Base-by-base conservation (phyloP, 2,329 filamentous ascomycete species). In the Ophiosphaerella herpotricha region DNA sequence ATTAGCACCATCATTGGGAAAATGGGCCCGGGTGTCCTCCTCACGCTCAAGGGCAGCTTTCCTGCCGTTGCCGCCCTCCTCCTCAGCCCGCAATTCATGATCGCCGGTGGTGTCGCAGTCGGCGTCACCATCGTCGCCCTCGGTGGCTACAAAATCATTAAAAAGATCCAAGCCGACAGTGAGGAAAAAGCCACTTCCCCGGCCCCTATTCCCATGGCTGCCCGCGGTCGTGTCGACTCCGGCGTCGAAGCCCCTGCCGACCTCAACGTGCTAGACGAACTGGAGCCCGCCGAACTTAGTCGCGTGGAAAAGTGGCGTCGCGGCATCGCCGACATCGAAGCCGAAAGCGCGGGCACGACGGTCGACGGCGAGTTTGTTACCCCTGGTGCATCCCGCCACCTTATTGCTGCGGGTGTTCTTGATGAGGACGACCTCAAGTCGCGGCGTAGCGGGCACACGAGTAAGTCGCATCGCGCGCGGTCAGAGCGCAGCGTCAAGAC, bases 71-170 rank as follows among this genome's bases (percentile, higher is more conserved):
- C 96, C 62, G 89, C 88, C 0, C 82, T 99, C 18, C 83, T 99
- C 3, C 86, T 90, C 0, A 92, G 88, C 48, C 94, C 94, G 1
- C 91, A 99, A 67, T 99, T 99, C 70, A 83, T 97, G 56, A 96
- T 99, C 63, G 91, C 91, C 4, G 91, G 90, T 0, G 90, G 92
- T 37, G 85, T 96, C 12, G 90, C 89, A 0, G 86, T 96, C 0
- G 94, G 94, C 12, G 87, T 96, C n/a, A 97, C 94, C 0, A 86
- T 97, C 7, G 90, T 99, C 64, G 92, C 94, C 71, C 90, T 99
- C 52, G 94, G 94, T 46, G 93, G 94, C 5, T 97, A 91, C 83
- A 97, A 96, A 77, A 97, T 99, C 71, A 86, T 99, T 75, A 95
- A 97, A 80, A 87, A 86, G 62, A 90, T 97, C 59, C 78, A 79